Base-by-base conservation (phyloP, 768 basidiomycete genomes). In the Hypholoma sublateritium region DNA sequence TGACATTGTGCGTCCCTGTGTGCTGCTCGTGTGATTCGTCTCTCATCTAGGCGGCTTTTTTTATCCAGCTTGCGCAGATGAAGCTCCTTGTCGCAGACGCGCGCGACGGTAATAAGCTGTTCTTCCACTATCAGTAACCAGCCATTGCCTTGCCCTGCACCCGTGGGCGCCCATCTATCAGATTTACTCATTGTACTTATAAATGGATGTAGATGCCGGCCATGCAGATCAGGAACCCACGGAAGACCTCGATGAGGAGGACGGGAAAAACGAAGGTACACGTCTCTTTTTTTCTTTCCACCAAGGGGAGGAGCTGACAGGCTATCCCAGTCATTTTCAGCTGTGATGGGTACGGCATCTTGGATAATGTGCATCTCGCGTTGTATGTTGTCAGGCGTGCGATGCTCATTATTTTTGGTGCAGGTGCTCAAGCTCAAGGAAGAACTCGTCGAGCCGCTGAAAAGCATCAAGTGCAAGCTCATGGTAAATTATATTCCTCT, bases 111-210 rank as follows among this genome's bases (percentile, higher is more conserved):
- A 46, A 56, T 14, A 35, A 37, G 6, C 46, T 56, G 17, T 56
- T 35, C 19, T 56, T 56, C 21, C 55, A 56, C 47, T 56, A 46
- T 56, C 16, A 39, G 55, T 36, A 19, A 16, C n/a, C 28, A 9
- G 28, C 28, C 28, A 9, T 32, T 32, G 28, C 28, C 9, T 5
- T 32, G 2, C 14, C 13, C 36, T 22, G 32, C 19, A 13, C 19
- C n/a, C 13, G 22, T 25, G 22, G 25, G 46, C 46, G 39, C 34
- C 17, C 36, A 51, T 51, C 36, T 41, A 1, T 22, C 22, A 16
- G 16, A 37, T 25, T 21, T 25, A 3, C 46, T 41, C 16, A 41
- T 24, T 5, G 22, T 16, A 39, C 13, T 14, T 22, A 16, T 32
- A 42, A n/a, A n/a, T 9, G n/a, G n/a, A 7, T 5, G 4, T 21